These are phyloP conservation scores for Pseudogymnoascus sp. DNA, from an alignment of 2,329 filamentous ascomycete species.

Conservation along the genomic window DNA sequence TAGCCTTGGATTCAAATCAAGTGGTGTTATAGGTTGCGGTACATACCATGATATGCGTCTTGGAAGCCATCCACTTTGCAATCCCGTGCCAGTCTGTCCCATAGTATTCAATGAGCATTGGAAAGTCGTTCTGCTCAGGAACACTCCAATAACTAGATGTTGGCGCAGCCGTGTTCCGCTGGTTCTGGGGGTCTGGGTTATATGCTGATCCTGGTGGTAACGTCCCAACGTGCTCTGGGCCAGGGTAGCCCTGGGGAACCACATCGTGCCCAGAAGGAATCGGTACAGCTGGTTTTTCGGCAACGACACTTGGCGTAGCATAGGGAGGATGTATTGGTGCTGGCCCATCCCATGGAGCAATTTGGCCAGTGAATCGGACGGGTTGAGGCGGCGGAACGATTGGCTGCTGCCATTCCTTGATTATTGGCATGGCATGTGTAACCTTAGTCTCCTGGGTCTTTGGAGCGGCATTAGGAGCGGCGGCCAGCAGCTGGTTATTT, in stretches of 20 bases:
- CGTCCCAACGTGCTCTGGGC: slow-evolving; percentile 19
- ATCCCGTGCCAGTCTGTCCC: slow-evolving; percentile 73
- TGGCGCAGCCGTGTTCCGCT: slow-evolving; percentile 34
- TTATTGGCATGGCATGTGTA: background rate
- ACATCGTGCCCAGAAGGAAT: slow-evolving; percentile 15
- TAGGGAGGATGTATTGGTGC: slow-evolving; percentile 14
- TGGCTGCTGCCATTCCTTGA: slow-evolving; percentile 16
- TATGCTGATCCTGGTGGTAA: background rate
- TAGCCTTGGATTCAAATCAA: slow-evolving; percentile 23
- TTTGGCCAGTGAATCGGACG: background rate
- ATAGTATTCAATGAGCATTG: slow-evolving; percentile 61
- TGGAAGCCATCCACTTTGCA: slow-evolving; percentile 70
- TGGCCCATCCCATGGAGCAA: slow-evolving; percentile 20
- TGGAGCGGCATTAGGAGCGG: slow-evolving; percentile 17
- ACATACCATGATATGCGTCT: slow-evolving; percentile 76
- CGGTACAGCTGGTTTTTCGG: slow-evolving; percentile 16
- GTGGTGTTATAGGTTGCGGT: slow-evolving; percentile 18
- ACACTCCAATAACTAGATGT: slow-evolving; percentile 85
- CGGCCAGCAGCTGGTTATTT: slow-evolving; percentile 24
- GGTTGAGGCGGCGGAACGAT: background rate
- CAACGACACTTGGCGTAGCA: slow-evolving; percentile 16
- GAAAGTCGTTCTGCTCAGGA: slow-evolving; percentile 70
- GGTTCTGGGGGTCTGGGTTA: slow-evolving; percentile 16
- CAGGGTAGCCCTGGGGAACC: slow-evolving; percentile 15
- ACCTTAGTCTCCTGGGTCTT: slow-evolving; percentile 2